phyloP scores from a whole-genome alignment of 129 eudicot genomes.

The Apium graveolens region DNA sequence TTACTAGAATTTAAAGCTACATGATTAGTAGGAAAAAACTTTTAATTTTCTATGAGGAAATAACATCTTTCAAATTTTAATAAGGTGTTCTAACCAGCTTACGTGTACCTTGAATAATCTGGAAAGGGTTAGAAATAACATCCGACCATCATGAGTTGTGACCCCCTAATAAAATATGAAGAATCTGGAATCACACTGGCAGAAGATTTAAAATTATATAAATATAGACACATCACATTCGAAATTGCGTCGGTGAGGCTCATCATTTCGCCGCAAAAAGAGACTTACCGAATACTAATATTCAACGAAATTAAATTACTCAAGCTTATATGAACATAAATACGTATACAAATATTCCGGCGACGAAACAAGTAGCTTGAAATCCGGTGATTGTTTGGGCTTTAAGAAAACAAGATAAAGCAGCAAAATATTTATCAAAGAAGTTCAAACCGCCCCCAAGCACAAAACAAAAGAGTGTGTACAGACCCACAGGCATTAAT shows the following conservation, averaged over 20 bases:
- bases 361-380: neutral
- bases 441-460: neutral
- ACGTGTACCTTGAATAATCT: too few species aligned
- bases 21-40: too few species aligned
- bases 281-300: neutral
- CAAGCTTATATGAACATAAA: too few species aligned
- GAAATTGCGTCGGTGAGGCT: neutral
- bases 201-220: too few species aligned
- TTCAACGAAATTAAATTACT: neutral
- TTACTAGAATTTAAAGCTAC: neutral
- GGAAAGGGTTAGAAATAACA: too few species aligned
- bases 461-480: neutral
- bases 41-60: too few species aligned
- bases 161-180: too few species aligned
- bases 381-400: neutral
- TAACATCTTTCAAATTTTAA: too few species aligned
- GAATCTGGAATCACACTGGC: neutral
- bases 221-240: too few species aligned
- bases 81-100: too few species aligned
- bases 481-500: neutral
- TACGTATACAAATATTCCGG: neutral
- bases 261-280: neutral
- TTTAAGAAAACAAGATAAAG: neutral
- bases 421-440: neutral
- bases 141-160: too few species aligned